Conservation (phyloP, 2,329 filamentous ascomycete species). For the Phyllosticta ampelicida region DNA sequence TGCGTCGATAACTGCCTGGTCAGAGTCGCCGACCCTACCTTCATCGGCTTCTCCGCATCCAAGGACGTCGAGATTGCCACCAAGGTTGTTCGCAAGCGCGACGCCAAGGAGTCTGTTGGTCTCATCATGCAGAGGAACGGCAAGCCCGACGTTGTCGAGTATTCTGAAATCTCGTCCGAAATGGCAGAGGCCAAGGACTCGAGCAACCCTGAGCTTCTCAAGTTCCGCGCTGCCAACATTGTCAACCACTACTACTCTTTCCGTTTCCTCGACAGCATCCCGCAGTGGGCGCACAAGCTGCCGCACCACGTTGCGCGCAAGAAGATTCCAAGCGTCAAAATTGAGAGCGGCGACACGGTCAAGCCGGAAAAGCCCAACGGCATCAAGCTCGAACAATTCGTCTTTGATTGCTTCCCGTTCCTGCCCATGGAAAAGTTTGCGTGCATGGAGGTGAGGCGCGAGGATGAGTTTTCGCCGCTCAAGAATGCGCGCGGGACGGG, state of each 20-base stretch:
- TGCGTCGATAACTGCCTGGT: conserved; percentile 99
- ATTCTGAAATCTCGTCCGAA: conserved; percentile 85
- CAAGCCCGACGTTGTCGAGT: conserved; percentile 94
- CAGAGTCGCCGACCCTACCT: conserved; percentile 91
- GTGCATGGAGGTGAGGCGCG: conserved; percentile 87
- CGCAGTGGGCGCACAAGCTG: conserved; percentile 71
- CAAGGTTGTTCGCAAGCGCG: conserved; percentile 98
- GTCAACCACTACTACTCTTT: conserved; percentile 99
- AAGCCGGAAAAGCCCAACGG: conserved; percentile 95
- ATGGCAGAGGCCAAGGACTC: conserved; percentile 84
- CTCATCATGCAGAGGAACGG: conserved; percentile 92
- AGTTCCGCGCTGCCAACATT: conserved; percentile 97
- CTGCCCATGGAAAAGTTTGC: conserved; percentile 80
- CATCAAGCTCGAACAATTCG: conserved; percentile 98
- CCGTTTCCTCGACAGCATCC: conserved; percentile 82
- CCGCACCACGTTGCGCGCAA: conserved; percentile 95
- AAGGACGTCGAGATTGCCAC: conserved; percentile 92
- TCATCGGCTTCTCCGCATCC: conserved; percentile 84
- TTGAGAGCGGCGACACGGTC: conserved; percentile 63
- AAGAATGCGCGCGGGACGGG: conserved; percentile 75
- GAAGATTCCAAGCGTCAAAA: conserved; percentile 87
- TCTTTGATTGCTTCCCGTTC: conserved; percentile 96
- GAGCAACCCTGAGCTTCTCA: conserved; percentile 69
- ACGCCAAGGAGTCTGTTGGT: conserved; percentile 90
- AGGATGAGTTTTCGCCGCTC: conserved; percentile 95